These are phyloP conservation scores for Ophiostoma ips DNA, from an alignment of 2,329 filamentous ascomycete species.

Conservation along the genomic window DNA sequence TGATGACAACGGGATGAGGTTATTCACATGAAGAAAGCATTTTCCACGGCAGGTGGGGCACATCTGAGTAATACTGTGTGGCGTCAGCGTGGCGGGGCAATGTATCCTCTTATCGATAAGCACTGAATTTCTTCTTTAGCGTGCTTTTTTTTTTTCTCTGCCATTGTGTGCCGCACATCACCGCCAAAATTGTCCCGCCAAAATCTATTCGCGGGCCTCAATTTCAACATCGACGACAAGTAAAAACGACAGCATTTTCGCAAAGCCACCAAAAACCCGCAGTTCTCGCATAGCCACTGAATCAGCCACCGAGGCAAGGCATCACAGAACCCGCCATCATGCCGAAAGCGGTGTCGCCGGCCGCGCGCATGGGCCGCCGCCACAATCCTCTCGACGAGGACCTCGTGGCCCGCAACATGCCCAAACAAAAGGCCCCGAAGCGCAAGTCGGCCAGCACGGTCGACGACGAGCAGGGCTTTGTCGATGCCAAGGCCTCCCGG, in stretches of 20 bases:
- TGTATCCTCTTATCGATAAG: conserved; percentile 7
- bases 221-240: neutral
- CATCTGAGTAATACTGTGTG: conserved; percentile 2
- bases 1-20: conserved; percentile 3
- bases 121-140: conserved; percentile 4
- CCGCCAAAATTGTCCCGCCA: conserved; percentile 8
- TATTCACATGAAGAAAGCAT: conserved; percentile 7
- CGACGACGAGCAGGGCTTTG: conserved; percentile 53
- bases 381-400: conserved; percentile 92
- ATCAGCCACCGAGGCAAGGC: conserved; percentile 13
- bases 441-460: conserved; percentile 47
- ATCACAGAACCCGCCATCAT: conserved; percentile 31
- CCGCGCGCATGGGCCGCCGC: conserved; percentile 46
- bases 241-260: neutral
- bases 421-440: conserved; percentile 65
- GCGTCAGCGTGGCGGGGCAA: conserved; percentile 7
- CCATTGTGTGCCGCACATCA: conserved; percentile 5
- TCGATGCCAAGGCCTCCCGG: conserved; percentile 77
- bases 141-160: conserved; percentile 7
- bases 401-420: conserved; percentile 52
- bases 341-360: conserved; percentile 62
- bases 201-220: neutral
- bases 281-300: neutral
- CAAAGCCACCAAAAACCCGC: neutral
- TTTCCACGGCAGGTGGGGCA: conserved; percentile 7